Evolutionary conservation across 2,329 filamentous ascomycete species (phyloP), one percentile per base, ranked within the genome.

Genomic region (Plectosphaerella sp.): DNA sequence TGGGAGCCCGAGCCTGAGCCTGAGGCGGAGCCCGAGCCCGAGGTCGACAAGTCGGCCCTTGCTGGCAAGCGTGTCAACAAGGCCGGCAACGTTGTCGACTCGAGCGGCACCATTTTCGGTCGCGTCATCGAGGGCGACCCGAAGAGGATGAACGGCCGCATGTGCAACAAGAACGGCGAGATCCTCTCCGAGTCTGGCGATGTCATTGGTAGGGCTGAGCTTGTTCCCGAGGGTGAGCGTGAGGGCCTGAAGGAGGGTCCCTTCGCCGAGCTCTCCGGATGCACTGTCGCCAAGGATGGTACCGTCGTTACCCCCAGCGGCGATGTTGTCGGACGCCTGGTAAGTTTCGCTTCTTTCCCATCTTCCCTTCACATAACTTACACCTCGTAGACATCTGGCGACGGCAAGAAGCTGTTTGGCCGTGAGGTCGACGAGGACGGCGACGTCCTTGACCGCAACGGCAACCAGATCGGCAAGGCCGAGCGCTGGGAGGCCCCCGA

Each of bases 351-450:
- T 12, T 7, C 28, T 12, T 33, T 33, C 11, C 11, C 28, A 33
- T 33, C 28, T 33, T 33, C 28, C 4, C 8, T 10, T 9, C 8
- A 9, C 8, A 4, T 7, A 33, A 33, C 28, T 33, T 5, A 33
- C 28, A 33, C 8, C 8, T 33, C 11, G 28, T 7, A 33, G 28
- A 33, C 28, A 7, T 33, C 28, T 33, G 90, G 89, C 3, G 87
- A 95, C 51, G 67, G 79, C 36, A 91, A 90, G 77, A 74, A 77
- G 49, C 78, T 95, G 1, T 82, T 86, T 37, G 90, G 90, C 15
- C 86, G 89, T 46, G 62, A 76, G 9, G 89, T 94, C 16, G 90
- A 94, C 52, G 86, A 90, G 56, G 89, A 95, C 57, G 90, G 90
- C 37, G 89, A 94, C 52, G 84, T 95, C 33, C 76, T 88, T 52